Conservation (phyloP, 2,329 filamentous ascomycete genomes). For the Ceratocystis cacaofunesta region DNA sequence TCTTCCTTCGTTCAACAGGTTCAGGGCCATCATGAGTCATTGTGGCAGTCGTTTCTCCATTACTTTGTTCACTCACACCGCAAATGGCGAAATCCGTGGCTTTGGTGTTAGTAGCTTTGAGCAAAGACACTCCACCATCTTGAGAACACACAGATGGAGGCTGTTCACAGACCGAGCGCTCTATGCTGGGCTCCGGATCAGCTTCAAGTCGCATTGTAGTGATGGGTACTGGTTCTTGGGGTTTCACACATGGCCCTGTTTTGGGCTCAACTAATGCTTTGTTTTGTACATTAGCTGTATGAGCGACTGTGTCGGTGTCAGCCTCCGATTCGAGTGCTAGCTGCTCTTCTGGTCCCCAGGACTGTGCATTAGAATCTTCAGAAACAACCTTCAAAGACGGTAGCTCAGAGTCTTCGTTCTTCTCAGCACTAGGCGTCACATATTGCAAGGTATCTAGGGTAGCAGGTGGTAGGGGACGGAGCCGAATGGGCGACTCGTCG, state of each 20-base stretch:
- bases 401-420: conserved; percentile 6
- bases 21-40: not conserved
- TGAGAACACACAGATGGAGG: not conserved
- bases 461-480: not conserved
- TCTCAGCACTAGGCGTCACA: conserved; percentile 11
- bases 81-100: not conserved
- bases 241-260: not conserved
- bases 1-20: not conserved
- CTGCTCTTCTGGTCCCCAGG: conserved; percentile 16
- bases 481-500: conserved; percentile 4
- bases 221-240: not conserved
- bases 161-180: not conserved
- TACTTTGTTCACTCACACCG: not conserved
- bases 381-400: not conserved
- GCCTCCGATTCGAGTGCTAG: conserved; percentile 10
- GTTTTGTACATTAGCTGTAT: not conserved
- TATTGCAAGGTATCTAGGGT: conserved; percentile 1
- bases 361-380: not conserved
- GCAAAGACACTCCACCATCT: not conserved
- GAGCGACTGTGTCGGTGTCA: not conserved
- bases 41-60: not conserved
- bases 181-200: not conserved
- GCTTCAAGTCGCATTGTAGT: not conserved
- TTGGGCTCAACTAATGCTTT: not conserved
- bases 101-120: not conserved